These are phyloP conservation scores for Apophysomyces trapeziformis DNA, from an alignment of 371 early-diverging fungal species.

Conservation along the genomic window DNA sequence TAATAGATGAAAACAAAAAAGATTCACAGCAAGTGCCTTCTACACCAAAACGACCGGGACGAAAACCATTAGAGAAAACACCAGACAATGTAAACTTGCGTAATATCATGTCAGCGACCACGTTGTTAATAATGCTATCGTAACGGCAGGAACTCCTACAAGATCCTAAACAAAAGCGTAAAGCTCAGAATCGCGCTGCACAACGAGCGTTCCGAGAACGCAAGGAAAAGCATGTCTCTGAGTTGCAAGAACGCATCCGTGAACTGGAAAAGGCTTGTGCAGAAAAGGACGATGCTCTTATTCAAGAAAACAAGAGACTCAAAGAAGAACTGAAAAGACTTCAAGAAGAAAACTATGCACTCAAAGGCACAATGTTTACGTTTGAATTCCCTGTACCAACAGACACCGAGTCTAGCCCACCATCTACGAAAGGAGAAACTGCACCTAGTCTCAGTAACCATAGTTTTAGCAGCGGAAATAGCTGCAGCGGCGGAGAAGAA, in stretches of 20 bases:
- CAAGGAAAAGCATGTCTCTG: conserved; percentile 69
- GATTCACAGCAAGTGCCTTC: conserved; percentile 23
- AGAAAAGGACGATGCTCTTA: conserved; percentile 27
- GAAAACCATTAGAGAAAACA: conserved; percentile 43
- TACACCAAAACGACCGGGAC: conserved; percentile 40
- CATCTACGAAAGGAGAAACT: neutral
- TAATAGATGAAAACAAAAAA: neutral
- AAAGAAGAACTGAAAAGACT: conserved; percentile 37
- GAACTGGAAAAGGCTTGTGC: conserved; percentile 56
- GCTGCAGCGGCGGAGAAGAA: conserved; percentile 18
- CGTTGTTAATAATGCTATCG: conserved; percentile 3
- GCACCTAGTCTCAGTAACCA: conserved; percentile 19
- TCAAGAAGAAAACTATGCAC: conserved; percentile 47
- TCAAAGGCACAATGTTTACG: conserved; percentile 48
- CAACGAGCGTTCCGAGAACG: conserved; percentile 82
- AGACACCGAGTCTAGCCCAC: neutral
- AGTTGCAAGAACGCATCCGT: conserved; percentile 66
- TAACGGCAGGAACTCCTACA: conserved; percentile 16
- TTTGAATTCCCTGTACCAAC: conserved; percentile 40
- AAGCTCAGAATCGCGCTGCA: conserved; percentile 80
- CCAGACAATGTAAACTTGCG: conserved; percentile 24
- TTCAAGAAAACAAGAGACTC: conserved; percentile 37
- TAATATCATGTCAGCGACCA: neutral
- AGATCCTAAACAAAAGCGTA: conserved; percentile 67
- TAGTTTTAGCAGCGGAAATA: conserved; percentile 22